These are phyloP conservation scores for Penicillium sp. DNA, from an alignment of 2,329 filamentous ascomycete species.

Conservation along the genomic window DNA sequence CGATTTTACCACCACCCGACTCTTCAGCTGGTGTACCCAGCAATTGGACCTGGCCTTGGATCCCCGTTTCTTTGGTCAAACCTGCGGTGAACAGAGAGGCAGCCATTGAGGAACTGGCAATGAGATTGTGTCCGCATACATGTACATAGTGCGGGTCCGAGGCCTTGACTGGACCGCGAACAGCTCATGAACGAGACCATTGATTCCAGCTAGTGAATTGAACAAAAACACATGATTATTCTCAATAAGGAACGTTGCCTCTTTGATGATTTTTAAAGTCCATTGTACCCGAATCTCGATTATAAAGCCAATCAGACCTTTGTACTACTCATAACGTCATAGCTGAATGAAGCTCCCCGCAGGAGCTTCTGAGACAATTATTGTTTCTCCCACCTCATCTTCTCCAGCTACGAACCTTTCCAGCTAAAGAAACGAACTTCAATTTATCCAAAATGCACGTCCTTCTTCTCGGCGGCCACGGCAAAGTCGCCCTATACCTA, in stretches of 20 bases:
- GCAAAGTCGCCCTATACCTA: conserved; percentile 71
- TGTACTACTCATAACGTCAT: conserved; percentile 1
- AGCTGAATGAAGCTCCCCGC: conserved; percentile 1
- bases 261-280: background rate
- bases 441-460: conserved; percentile 47
- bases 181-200: background rate
- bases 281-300: background rate
- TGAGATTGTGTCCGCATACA: conserved; percentile 2
- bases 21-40: conserved; percentile 22
- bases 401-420: background rate
- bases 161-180: background rate
- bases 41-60: conserved; percentile 3
- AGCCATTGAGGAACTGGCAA: conserved; percentile 16
- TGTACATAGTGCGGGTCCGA: background rate
- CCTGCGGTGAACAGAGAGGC: conserved; percentile 9
- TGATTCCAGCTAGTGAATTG: background rate
- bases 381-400: background rate
- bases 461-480: conserved; percentile 77
- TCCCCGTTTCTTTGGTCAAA: conserved; percentile 9
- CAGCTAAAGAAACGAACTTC: background rate
- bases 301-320: background rate
- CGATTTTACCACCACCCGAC: conserved; percentile 17
- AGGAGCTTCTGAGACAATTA: background rate
- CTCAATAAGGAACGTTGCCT: background rate
- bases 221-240: background rate